These are phyloP conservation scores for Croton laevigatus DNA, from an alignment of 441 rosid species.

Conservation along the genomic window DNA sequence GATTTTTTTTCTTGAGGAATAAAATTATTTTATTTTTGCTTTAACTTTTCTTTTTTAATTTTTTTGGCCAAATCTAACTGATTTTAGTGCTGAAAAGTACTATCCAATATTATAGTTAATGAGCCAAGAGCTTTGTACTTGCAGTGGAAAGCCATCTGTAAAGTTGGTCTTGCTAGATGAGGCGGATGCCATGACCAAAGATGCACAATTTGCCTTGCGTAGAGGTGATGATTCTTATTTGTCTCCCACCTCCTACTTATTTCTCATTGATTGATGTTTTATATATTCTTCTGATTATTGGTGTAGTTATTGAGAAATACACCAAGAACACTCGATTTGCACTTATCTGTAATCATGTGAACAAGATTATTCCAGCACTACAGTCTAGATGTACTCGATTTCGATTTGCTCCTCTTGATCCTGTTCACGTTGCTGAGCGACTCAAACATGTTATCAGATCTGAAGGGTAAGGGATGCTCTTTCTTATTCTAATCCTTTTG, in stretches of 20 bases:
- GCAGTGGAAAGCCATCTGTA: conserved; percentile 69
- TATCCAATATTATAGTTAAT: conserved; percentile 5
- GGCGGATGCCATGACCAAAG: conserved; percentile 99
- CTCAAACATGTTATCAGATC: conserved; percentile 78
- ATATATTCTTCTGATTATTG: conserved; percentile 17
- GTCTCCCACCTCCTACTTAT: conserved; percentile 14
- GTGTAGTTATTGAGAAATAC: conserved; percentile 90
- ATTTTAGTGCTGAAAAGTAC: background rate
- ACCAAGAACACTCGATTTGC: conserved; percentile 94
- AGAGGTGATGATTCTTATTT: conserved; percentile 52
- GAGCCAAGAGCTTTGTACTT: conserved; percentile 18
- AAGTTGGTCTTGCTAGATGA: conserved; percentile 94
- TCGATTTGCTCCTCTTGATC: conserved; percentile 93
- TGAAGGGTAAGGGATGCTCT: conserved; percentile 57
- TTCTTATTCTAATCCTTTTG: conserved; percentile 14
- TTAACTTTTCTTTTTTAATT: background rate
- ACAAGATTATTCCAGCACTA: conserved; percentile 95
- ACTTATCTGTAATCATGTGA: conserved; percentile 89
- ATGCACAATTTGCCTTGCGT: conserved; percentile 98
- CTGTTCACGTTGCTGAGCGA: conserved; percentile 63
- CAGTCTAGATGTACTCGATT: conserved; percentile 97
- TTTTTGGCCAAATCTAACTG: background rate
- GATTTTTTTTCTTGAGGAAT: background rate
- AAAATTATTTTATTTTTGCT: background rate
- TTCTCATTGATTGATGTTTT: conserved; percentile 15